phyloP scores from a whole-genome alignment of 352 stramenopile genomes.

The Globisporangium takayamanum region DNA sequence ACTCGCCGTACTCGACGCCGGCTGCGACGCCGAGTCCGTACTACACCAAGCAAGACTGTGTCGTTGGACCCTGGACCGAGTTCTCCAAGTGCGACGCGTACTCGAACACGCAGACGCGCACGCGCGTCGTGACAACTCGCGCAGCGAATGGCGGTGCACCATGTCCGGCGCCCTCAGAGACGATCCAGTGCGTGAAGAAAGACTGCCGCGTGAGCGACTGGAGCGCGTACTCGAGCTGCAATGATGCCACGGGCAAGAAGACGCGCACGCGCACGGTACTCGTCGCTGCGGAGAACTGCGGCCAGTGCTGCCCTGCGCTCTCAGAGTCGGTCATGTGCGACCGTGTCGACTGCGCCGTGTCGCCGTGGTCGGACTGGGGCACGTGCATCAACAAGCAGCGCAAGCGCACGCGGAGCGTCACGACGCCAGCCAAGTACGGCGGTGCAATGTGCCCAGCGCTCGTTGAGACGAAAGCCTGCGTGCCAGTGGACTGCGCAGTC shows the following conservation, averaged over 20 bases:
- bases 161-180: constrained; percentile 26
- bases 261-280: constrained; percentile 41
- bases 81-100: constrained; percentile 24
- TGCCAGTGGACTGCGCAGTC: constrained; percentile 36
- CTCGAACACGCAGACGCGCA: constrained; percentile 29
- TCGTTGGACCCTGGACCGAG: constrained; percentile 26
- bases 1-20: background rate
- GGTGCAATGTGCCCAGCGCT: constrained; percentile 23
- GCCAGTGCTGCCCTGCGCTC: constrained; percentile 21
- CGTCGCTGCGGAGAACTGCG: constrained; percentile 28
- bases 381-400: constrained; percentile 30
- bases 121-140: constrained; percentile 19
- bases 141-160: constrained; percentile 19
- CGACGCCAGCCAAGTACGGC: constrained; percentile 28
- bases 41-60: constrained; percentile 16
- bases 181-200: constrained; percentile 16
- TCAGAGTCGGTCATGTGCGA: constrained; percentile 25
- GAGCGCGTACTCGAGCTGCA: constrained; percentile 27
- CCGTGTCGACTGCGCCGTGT: constrained; percentile 37
- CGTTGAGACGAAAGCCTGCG: constrained; percentile 22
- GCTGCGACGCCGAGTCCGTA: background rate
- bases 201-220: constrained; percentile 29
- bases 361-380: constrained; percentile 34
- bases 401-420: constrained; percentile 26
- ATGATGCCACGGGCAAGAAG: constrained; percentile 24